Percentiles rank a stretch among this genome's conserved stretches.
phyloP scores from a whole-genome alignment of 2,329 filamentous ascomycete genomes.

The Paecilomyces fulvus region DNA sequence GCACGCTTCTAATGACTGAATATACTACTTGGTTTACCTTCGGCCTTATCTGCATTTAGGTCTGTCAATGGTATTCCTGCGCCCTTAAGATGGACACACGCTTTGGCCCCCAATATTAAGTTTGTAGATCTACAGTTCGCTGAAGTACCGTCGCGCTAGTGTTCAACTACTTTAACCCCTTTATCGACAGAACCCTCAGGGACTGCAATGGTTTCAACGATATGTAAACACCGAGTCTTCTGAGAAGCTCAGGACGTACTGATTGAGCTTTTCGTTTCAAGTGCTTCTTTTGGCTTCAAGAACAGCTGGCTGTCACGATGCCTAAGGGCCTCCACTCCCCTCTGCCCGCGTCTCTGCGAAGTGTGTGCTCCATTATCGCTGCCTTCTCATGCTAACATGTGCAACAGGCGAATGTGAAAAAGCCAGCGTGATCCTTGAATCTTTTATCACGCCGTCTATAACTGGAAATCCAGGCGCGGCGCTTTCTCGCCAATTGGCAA shows the following conservation, averaged over 20 bases:
- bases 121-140: no score
- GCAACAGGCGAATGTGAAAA: conserved; percentile 70
- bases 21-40: no score
- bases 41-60: no score
- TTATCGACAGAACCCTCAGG: neutral
- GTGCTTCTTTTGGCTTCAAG: neutral
- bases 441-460: conserved; percentile 77
- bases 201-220: no score
- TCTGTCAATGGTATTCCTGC: no score
- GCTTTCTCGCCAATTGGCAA: conserved; percentile 71
- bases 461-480: conserved; percentile 80
- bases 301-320: neutral
- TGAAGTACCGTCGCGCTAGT: no score
- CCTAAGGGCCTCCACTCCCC: conserved; percentile 9
- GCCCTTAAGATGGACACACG: no score
- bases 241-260: no score
- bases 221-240: no score
- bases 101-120: no score
- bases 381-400: neutral
- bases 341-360: conserved; percentile 13
- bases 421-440: conserved; percentile 71
- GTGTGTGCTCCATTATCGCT: neutral
- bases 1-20: no score
- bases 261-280: no score
- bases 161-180: neutral